phyloP scores from a whole-genome alignment of 2,329 filamentous ascomycete species.

The Alternaria solani region DNA sequence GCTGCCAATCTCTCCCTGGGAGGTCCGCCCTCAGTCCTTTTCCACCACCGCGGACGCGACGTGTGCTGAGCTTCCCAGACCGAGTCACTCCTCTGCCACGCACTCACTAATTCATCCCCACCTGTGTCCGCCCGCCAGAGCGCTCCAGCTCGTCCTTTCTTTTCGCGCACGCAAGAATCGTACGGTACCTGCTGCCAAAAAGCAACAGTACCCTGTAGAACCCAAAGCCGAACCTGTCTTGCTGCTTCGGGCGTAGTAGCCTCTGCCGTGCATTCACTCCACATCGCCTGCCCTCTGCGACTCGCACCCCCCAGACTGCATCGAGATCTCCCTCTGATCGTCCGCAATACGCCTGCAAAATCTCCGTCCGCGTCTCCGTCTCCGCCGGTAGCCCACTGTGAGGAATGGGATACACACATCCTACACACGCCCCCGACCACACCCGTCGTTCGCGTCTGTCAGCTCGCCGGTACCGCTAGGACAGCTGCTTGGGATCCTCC shows the following conservation, averaged over 20 bases:
- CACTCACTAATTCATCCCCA: neutral
- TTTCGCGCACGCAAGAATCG: conserved; percentile 17
- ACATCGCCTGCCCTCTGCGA: conserved; percentile 12
- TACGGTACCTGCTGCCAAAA: conserved; percentile 11
- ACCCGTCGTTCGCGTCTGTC: conserved; percentile 23
- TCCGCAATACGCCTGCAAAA: neutral
- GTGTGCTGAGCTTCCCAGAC: conserved; percentile 10
- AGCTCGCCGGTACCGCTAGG: conserved; percentile 13
- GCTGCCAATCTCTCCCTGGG: conserved; percentile 24
- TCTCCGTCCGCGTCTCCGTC: neutral
- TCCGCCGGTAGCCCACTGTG: conserved; percentile 3
- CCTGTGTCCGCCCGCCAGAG: conserved; percentile 8
- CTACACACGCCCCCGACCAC: conserved; percentile 17
- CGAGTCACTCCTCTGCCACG: conserved; percentile 4
- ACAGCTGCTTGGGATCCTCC: neutral
- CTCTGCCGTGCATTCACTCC: conserved; percentile 24
- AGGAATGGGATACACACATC: conserved; percentile 39
- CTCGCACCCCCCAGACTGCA: conserved; percentile 13
- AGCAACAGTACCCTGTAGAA: neutral
- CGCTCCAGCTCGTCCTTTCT: conserved; percentile 37
- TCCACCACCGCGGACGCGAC: conserved; percentile 20
- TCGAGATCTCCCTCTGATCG: conserved; percentile 12
- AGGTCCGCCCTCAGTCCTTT: conserved; percentile 19
- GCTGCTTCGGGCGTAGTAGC: conserved; percentile 28
- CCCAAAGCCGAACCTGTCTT: neutral